Conservation (phyloP, 2,329 filamentous ascomycete genomes). For the Aspergillus carbonarius region DNA sequence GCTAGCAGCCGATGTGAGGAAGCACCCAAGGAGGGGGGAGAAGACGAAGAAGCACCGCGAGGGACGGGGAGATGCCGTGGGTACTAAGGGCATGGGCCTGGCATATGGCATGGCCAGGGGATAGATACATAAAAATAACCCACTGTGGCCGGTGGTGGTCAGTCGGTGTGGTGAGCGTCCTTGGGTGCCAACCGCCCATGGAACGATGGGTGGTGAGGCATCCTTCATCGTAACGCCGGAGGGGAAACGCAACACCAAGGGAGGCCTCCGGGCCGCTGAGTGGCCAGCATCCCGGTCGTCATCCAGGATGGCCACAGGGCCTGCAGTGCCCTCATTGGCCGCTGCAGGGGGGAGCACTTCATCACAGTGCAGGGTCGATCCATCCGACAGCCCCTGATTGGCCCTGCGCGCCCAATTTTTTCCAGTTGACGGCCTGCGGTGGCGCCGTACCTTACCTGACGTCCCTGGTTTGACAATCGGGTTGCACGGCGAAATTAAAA, state of each 20-base stretch:
- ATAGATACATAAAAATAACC: too few relatives aligned
- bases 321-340: slow-evolving; percentile 14
- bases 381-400: slow-evolving; percentile 11
- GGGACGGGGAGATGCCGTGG: not conserved
- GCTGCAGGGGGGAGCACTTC: slow-evolving; percentile 19
- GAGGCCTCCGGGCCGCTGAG: not conserved
- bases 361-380: slow-evolving; percentile 20
- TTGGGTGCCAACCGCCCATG: too few relatives aligned
- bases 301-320: not conserved
- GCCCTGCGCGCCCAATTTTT: not conserved
- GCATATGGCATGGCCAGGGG: too few relatives aligned
- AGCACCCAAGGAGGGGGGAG: slow-evolving; percentile 17
- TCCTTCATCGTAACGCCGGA: not conserved
- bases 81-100: not conserved
- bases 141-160: too few relatives aligned
- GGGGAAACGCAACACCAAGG: not conserved
- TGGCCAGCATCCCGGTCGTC: not conserved
- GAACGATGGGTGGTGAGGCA: not conserved
- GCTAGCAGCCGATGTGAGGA: slow-evolving; percentile 17
- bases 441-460: not conserved
- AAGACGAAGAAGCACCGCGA: too few relatives aligned
- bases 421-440: not conserved
- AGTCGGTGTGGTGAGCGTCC: too few relatives aligned
- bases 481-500: not conserved
- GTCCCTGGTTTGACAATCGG: too few relatives aligned